Percentiles rank a stretch among this genome's conserved stretches.
These are phyloP conservation scores for Triticum aestivum DNA, from an alignment of 176 grass and related monocot genomes.

Conservation along the genomic window IWGSC_CS_RefSeq_v2.1 NC_057802.1:96002226-96002725, in stretches of 20 bases:
- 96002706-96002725: neutral
- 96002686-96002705: neutral
- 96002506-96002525: neutral
- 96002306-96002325: neutral
- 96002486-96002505: neutral
- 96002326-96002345: neutral
- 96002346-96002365: neutral
- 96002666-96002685: neutral
- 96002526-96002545: neutral
- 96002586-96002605: neutral
- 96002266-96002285: neutral
- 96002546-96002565: neutral
- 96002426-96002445: neutral
- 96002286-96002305: neutral
- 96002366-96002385: slow-evolving; percentile 24
- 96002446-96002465: neutral
- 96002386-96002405: slow-evolving; percentile 23
- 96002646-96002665: neutral
- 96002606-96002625: neutral
- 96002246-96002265: neutral
- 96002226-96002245: neutral
- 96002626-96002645: neutral
- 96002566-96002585: neutral
- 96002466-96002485: neutral
- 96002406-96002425: neutral